These are phyloP conservation scores for Candida arabinofermentans DNA, from an alignment of 805 yeast genomes.

Conservation along the genomic window DNA sequence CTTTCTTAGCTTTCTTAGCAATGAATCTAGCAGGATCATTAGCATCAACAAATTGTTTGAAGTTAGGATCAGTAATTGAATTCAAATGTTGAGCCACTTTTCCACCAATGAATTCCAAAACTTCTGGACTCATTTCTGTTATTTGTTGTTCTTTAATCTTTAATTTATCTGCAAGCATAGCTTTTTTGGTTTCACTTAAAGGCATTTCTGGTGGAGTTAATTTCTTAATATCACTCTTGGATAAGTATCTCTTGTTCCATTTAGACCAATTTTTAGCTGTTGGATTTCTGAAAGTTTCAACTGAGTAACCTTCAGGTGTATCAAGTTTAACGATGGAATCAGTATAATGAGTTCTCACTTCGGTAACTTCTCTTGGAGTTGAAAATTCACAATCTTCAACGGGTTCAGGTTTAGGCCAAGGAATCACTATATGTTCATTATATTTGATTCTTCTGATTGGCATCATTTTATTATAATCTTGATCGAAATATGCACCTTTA, in stretches of 20 bases:
- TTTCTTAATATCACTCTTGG: constrained; percentile 57
- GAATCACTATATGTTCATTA: constrained; percentile 65
- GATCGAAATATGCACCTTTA: constrained; percentile 70
- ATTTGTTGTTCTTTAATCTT: constrained; percentile 41
- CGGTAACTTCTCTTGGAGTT: constrained; percentile 53
- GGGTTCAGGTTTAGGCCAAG: constrained; percentile 81
- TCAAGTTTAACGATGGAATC: constrained; percentile 64
- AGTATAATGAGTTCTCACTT: constrained; percentile 72
- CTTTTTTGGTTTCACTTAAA: constrained; percentile 55
- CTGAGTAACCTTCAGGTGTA: constrained; percentile 53
- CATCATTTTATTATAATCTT: constrained; percentile 63
- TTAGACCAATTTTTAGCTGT: constrained; percentile 54
- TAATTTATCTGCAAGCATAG: constrained; percentile 52
- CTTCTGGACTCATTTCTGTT: constrained; percentile 36
- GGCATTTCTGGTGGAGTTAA: constrained; percentile 78
- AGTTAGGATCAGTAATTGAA: constrained; percentile 28
- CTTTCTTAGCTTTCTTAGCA: constrained; percentile 16
- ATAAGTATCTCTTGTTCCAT: constrained; percentile 50
- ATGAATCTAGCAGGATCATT: constrained; percentile 22
- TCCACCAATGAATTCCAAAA: constrained; percentile 42
- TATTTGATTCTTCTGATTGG: constrained; percentile 76
- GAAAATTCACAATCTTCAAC: constrained; percentile 53
- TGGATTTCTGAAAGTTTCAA: constrained; percentile 71
- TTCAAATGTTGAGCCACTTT: constrained; percentile 35
- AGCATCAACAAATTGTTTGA: constrained; percentile 27